Conservation (phyloP, 768 basidiomycete genomes). For the Boletus rufocinnamomeus region DNA sequence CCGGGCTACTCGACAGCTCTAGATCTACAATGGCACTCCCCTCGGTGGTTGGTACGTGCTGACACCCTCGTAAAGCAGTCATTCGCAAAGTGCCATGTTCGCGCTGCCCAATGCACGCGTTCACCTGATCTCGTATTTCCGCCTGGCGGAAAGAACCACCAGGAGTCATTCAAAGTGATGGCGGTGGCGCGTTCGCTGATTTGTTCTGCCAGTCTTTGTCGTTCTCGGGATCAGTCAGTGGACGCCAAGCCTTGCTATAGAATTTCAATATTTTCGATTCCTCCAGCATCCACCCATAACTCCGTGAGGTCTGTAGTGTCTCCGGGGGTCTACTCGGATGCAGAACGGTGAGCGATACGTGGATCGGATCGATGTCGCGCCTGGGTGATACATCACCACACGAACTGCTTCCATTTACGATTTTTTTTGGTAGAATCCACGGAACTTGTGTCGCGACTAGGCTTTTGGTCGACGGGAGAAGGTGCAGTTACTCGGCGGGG, state of each 20-base stretch:
- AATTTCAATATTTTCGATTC: background rate
- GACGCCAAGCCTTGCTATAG: background rate
- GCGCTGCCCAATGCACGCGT: background rate
- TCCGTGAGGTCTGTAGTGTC: background rate
- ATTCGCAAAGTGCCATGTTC: background rate
- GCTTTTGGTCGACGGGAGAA: background rate
- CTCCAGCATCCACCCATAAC: background rate
- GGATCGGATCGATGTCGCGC: background rate
- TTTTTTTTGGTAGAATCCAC: background rate
- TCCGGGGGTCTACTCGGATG: constrained; percentile 1
- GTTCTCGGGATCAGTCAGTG: background rate
- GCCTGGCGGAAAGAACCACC: background rate
- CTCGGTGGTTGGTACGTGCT: background rate
- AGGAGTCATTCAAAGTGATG: background rate
- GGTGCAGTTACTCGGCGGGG: background rate
- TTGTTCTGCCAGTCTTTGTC: background rate
- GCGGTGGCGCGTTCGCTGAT: background rate
- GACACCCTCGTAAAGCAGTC: background rate
- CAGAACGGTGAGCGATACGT: background rate
- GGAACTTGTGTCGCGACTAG: too few relatives aligned
- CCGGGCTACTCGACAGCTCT: background rate
- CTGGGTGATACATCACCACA: background rate
- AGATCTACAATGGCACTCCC: background rate
- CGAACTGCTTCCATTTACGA: background rate
- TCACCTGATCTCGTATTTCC: background rate